Base-by-base conservation (phyloP, 1,284 basidiomycete genomes). In the Moesziomyces antarcticus region DNA sequence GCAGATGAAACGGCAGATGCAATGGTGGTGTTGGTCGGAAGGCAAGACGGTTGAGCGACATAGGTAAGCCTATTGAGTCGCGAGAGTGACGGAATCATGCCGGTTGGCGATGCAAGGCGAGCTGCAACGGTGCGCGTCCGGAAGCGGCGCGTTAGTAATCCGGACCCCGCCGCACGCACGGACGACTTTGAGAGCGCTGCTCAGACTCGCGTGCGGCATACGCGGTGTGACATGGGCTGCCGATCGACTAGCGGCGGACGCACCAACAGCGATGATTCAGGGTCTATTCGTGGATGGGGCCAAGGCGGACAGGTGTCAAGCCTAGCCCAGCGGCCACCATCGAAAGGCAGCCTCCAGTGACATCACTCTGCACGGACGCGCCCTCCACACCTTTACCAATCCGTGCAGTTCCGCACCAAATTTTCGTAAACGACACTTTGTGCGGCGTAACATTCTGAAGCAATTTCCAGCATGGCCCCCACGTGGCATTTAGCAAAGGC, bases 331-430 rank as follows among this genome's bases (percentile, higher is more conserved):
- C 54, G 11, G 25, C n/a, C 14, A 13, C n/a, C 56, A 54, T 54
- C 51, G 51, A 7, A 3, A 40, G 35, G 42, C 47, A 47, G 46
- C 44, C 20, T 16, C 37, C 30, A 41, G 51, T 61, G 58, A 61
- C 33, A 41, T 61, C 58, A 61, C 58, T 33, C 33, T 37, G 58
- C 58, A 24, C 24, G 11, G 20, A n/a, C 25, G 0, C 14, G 35
- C 49, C 55, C 57, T 60, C 57, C 57, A 60, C 57, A 60, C 44
- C n/a, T n/a, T 24, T 13, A 37, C n/a, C 25, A 35, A n/a, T n/a
- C n/a, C n/a, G n/a, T n/a, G n/a, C n/a, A n/a, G n/a, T n/a, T n/a
- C n/a, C n/a, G n/a, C n/a, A n/a, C n/a, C n/a, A n/a, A n/a, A n/a
- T n/a, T 14, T 18, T 40, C 37, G 3, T 40, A 0, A 2, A 40